phyloP scores from a whole-genome alignment of 192 early-diverging fungal species.

The Chytriomyces sp. region DNA sequence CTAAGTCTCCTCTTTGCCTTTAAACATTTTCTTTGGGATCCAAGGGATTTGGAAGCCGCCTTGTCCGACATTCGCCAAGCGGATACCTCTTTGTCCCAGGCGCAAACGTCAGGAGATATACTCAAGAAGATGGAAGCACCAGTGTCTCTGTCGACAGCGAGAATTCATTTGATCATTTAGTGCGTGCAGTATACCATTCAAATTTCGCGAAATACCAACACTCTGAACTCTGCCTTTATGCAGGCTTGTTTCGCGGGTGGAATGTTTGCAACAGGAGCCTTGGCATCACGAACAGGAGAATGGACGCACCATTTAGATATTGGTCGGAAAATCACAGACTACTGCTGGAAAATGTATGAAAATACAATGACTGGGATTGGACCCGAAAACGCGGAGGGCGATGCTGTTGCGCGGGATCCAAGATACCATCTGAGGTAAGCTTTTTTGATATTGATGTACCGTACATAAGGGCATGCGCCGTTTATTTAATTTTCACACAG shows the following conservation, averaged over 20 bases:
- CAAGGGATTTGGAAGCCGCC: background rate
- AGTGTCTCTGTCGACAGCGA: no score
- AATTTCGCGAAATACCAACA: background rate
- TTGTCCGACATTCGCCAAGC: background rate
- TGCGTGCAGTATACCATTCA: background rate
- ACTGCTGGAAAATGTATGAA: slow-evolving; percentile 68
- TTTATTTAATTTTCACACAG: no score
- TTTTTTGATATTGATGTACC: background rate
- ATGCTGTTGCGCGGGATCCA: slow-evolving; percentile 14
- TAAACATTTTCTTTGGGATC: background rate
- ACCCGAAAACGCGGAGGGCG: slow-evolving; percentile 68
- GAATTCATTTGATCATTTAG: slow-evolving; percentile 20
- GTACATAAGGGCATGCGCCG: no score
- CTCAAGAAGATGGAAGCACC: no score
- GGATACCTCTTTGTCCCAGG: background rate
- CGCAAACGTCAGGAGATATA: background rate
- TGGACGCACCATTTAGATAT: slow-evolving; percentile 44
- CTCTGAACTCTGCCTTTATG: background rate
- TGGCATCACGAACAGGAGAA: slow-evolving; percentile 36
- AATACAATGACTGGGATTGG: slow-evolving; percentile 74
- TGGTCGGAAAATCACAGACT: slow-evolving; percentile 41
- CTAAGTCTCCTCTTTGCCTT: no score
- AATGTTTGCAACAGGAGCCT: slow-evolving; percentile 68
- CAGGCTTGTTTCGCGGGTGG: slow-evolving; percentile 71
- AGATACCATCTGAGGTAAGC: slow-evolving; percentile 43